phyloP scores from a whole-genome alignment of 768 basidiomycete genomes.

The Tylopilus plumbeoviolaceoides region DNA sequence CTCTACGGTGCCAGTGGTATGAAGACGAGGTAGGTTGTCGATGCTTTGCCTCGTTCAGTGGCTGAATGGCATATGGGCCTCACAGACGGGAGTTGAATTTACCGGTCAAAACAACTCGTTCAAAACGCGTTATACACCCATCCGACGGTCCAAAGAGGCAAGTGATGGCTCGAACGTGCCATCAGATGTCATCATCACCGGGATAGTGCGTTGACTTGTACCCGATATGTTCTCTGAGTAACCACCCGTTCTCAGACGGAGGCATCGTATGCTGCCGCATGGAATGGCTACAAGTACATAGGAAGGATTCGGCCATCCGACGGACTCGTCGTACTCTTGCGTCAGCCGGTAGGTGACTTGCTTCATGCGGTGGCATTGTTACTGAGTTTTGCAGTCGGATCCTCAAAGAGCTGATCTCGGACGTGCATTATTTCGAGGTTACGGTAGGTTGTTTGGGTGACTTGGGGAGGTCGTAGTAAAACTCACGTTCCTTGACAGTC shows the following conservation, averaged over 20 bases:
- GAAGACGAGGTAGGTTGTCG: constrained; percentile 26
- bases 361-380: neutral
- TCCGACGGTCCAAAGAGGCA: constrained; percentile 10
- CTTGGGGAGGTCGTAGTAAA: neutral
- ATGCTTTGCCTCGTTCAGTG: neutral
- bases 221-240: neutral
- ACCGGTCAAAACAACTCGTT: constrained; percentile 33
- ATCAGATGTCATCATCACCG: constrained; percentile 50
- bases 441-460: constrained; percentile 31
- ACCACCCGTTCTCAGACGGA: constrained; percentile 37
- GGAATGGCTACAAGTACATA: constrained; percentile 53
- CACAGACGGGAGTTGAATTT: constrained; percentile 30
- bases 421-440: constrained; percentile 43
- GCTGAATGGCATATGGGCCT: neutral
- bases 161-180: constrained; percentile 16
- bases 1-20: constrained; percentile 34
- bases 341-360: constrained; percentile 43
- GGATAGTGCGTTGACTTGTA: constrained; percentile 36
- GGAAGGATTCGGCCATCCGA: constrained; percentile 58
- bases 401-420: constrained; percentile 29
- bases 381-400: constrained; percentile 18
- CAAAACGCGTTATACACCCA: constrained; percentile 38
- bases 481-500: constrained; percentile 32
- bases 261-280: constrained; percentile 43
- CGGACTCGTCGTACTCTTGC: constrained; percentile 52